Percentiles rank a stretch among this genome's conserved stretches.
These are phyloP conservation scores for Protomyces lactucae-debilis DNA, from an alignment of 1,139 yeast species.

Conservation along the genomic window DNA sequence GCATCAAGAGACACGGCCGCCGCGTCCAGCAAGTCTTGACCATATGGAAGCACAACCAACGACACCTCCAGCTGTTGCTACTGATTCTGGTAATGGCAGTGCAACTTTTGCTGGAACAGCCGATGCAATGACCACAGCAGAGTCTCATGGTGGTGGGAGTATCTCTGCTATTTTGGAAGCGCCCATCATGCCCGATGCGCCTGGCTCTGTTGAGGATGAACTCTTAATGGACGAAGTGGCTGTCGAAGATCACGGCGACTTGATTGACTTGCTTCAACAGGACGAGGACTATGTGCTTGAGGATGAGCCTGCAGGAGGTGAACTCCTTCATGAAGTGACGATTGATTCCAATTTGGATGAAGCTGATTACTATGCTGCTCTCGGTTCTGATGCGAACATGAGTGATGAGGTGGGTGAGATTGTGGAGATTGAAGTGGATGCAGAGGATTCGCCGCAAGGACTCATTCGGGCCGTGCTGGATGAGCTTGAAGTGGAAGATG, in stretches of 20 bases:
- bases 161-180: background rate
- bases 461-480: background rate
- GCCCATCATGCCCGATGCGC: background rate
- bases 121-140: background rate
- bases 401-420: background rate
- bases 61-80: background rate
- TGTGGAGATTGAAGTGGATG: background rate
- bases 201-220: background rate
- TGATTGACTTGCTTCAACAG: background rate
- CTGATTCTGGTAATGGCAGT: background rate
- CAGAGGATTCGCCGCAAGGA: background rate
- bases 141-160: background rate
- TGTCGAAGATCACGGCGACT: background rate
- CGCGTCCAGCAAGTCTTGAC: conserved; percentile 15
- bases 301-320: background rate
- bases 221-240: background rate
- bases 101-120: background rate
- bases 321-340: background rate
- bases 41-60: conserved; percentile 5
- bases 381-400: background rate
- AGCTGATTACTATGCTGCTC: background rate
- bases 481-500: background rate
- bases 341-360: background rate
- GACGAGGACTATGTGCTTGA: background rate
- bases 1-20: background rate